A percentile compares a stretch with the other conserved stretches of the same genome.
Evolutionary conservation across 129 eudicot species (phyloP).

Genomic region (Oenanthe sinensis): DNA sequence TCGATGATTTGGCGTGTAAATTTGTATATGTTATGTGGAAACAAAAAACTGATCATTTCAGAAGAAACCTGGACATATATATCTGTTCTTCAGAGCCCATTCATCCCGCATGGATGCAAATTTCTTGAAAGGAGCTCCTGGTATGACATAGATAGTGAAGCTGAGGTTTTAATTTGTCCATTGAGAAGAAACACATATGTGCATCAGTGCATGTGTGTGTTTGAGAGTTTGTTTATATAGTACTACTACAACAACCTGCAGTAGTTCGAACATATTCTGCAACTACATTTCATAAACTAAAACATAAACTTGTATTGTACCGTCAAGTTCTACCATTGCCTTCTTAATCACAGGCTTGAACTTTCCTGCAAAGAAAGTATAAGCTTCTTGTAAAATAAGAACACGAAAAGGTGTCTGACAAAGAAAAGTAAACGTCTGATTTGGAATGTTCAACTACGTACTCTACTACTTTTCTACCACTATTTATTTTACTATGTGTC

Average conservation of each 20-base stretch:
- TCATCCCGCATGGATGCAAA: conserved; percentile 80
- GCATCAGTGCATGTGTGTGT: neutral
- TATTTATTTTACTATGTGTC: neutral
- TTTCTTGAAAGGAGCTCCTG: conserved; percentile 92
- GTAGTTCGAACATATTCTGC: neutral
- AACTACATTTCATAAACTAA: neutral
- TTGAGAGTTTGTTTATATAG: neutral
- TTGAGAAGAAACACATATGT: neutral
- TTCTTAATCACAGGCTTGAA: conserved; percentile 96
- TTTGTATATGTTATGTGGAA: neutral
- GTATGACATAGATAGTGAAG: neutral
- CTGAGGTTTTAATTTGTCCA: neutral
- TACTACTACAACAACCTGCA: neutral
- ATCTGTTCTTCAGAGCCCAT: conserved; percentile 72
- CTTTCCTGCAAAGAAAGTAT: conserved; percentile 51
- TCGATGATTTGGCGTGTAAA: neutral
- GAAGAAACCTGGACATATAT: conserved; percentile 64
- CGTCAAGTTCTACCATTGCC: conserved; percentile 99
- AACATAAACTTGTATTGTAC: conserved; percentile 20
- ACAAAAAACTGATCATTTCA: neutral
- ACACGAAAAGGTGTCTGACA: neutral
- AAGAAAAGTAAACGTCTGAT: neutral
- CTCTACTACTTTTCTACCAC: neutral
- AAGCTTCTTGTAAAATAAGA: neutral
- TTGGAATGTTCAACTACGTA: neutral